Base-by-base conservation (phyloP, 768 basidiomycete genomes). In the Kondoa malvinella region DNA sequence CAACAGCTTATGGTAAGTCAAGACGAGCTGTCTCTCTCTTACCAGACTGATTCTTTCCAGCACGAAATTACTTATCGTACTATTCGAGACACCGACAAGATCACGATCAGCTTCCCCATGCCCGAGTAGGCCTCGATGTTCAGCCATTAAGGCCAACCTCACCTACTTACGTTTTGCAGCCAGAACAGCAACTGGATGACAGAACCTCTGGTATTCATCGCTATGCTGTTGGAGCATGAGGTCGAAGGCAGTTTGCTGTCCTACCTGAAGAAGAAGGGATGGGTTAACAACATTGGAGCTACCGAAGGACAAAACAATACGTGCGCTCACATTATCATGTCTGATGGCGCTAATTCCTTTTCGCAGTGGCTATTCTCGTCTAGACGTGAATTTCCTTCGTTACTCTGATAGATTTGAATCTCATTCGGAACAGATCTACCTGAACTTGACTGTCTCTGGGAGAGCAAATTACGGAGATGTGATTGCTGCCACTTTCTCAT, bases 211-310 rank as follows among this genome's bases (percentile, higher is more conserved):
- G 87, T 67, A 76, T 92, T 73, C 82, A 81, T 73, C 83, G 86
- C 78, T 82, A 91, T 78, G 78, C 85, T 67, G 82, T 82, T 66
- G 76, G 84, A 73, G 83, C 89, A 88, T 82, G 84, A 72, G 79
- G 84, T 75, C 1, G 85, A 86, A 33, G 92, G 92, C 1, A 96
- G 92, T 1, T 63, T 71, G 0, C 78, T 96, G 73, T 88, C 89
- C 1, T 91, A 91, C 75, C 81, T 99, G 67, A 96, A 94, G 78
- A 27, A 80, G 21, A 67, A 66, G n/a, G 74, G 73, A 0, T 71
- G 71, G 70, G 68, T 50, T 8, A 50, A 50, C 40, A 8, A 8
- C 12, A 50, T 50, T 21, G 8, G 21, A 8, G 40, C 40, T 50
- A 21, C 12, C 8, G 40, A 50, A 50, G 40, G 40, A 50, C 12